Evolutionary conservation across 495 filamentous ascomycete species (phyloP).

Genomic region (Aspergillus saccharolyticus): DNA sequence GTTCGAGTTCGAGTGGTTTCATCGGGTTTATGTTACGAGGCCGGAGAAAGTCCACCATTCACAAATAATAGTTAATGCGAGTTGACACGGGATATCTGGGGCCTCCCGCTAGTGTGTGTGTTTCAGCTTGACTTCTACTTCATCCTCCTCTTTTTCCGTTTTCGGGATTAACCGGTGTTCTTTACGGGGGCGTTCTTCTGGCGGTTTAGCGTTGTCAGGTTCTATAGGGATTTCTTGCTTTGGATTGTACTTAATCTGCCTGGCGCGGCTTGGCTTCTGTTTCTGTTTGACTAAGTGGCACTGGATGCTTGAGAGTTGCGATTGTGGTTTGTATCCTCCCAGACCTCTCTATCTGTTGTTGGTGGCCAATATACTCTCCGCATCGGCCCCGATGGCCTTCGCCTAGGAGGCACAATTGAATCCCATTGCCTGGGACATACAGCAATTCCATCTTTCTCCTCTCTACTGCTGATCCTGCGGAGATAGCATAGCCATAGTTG

Average conservation of each 20-base stretch:
- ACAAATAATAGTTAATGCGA: constrained; percentile 25
- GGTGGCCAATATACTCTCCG: too few relatives aligned
- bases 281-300: neutral
- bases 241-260: neutral
- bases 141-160: neutral
- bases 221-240: neutral
- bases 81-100: neutral
- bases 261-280: constrained; percentile 3
- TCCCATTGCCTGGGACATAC: too few relatives aligned
- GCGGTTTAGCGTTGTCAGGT: neutral
- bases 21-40: constrained; percentile 36
- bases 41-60: constrained; percentile 22
- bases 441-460: too few relatives aligned
- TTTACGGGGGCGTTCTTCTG: constrained; percentile 1
- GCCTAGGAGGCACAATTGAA: too few relatives aligned
- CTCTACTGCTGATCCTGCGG: too few relatives aligned
- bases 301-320: neutral
- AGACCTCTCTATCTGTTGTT: too few relatives aligned
- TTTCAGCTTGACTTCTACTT: constrained; percentile 5
- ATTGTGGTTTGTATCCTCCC: too few relatives aligned
- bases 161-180: neutral
- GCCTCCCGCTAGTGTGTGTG: too few relatives aligned
- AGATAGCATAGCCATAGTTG: too few relatives aligned
- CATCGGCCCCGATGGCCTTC: too few relatives aligned
- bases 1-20: constrained; percentile 17